These are phyloP conservation scores for Aureobasidium subglaciale DNA, from an alignment of 2,329 filamentous ascomycete genomes.

Conservation along the genomic window DNA sequence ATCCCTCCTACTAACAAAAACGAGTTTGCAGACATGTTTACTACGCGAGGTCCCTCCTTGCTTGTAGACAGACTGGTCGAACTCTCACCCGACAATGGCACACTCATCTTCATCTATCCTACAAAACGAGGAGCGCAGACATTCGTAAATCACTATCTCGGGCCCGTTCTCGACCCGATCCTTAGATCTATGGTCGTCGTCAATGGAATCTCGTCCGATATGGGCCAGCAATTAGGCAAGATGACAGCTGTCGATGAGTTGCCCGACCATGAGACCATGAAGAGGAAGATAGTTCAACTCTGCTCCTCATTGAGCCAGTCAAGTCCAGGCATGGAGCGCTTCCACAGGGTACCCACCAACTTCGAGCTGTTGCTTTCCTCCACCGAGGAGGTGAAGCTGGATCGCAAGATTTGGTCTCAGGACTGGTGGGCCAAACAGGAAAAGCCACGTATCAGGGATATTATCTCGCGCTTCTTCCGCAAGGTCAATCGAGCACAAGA, in stretches of 20 bases:
- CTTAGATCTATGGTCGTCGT: slow-evolving; percentile 53
- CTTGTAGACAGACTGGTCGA: slow-evolving; percentile 56
- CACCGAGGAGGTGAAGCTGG: slow-evolving; percentile 44
- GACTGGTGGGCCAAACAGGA: slow-evolving; percentile 62
- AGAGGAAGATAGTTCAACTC: slow-evolving; percentile 21
- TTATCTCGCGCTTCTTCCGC: slow-evolving; percentile 39
- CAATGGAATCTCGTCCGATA: slow-evolving; percentile 51
- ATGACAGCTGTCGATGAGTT: slow-evolving; percentile 49
- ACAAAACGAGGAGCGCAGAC: slow-evolving; percentile 50
- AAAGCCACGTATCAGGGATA: slow-evolving; percentile 50
- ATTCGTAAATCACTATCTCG: slow-evolving; percentile 54
- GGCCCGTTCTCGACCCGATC: slow-evolving; percentile 54
- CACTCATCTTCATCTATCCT: slow-evolving; percentile 57
- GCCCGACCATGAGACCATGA: slow-evolving; percentile 48
- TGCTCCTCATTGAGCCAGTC: slow-evolving; percentile 24
- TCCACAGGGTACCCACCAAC: slow-evolving; percentile 27
- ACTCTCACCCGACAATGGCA: slow-evolving; percentile 49
- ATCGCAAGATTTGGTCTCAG: slow-evolving; percentile 48
- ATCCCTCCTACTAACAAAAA: slow-evolving; percentile 54
- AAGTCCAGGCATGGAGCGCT: slow-evolving; percentile 24
- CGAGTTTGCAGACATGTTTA: slow-evolving; percentile 55
- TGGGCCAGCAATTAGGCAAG: slow-evolving; percentile 47
- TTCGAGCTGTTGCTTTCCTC: slow-evolving; percentile 43
- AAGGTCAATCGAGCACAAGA: slow-evolving; percentile 35
- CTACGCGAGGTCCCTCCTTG: slow-evolving; percentile 46